Conservation (phyloP, 257 asterid genomes). For the Capsicum chinense region DNA sequence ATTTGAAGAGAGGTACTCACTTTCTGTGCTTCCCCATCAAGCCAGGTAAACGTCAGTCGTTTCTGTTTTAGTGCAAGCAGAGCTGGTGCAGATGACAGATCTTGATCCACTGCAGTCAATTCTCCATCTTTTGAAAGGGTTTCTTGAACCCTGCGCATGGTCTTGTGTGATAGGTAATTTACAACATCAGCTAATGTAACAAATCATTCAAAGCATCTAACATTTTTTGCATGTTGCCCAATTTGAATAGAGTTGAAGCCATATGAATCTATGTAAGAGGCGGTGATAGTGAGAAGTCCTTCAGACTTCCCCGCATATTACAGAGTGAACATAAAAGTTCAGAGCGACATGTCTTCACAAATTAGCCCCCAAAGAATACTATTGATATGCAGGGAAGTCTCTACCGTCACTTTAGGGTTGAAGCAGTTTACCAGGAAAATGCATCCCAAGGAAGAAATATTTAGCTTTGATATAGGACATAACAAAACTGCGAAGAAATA, state of each 20-base stretch:
- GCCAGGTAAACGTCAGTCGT: conserved; percentile 90
- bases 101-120: conserved; percentile 52
- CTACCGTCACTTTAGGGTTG: background rate
- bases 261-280: conserved; percentile 4
- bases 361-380: no score
- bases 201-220: conserved; percentile 14
- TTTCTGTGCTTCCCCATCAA: conserved; percentile 92
- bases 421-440: background rate
- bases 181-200: conserved; percentile 38
- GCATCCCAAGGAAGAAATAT: background rate
- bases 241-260: background rate
- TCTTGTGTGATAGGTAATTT: conserved; percentile 60
- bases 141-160: conserved; percentile 87
- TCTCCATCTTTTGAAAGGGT: conserved; percentile 57
- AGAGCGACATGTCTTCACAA: no score
- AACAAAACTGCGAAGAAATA: background rate
- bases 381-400: background rate
- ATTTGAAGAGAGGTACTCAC: conserved; percentile 48
- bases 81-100: conserved; percentile 55
- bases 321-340: no score
- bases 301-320: background rate
- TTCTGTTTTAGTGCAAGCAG: conserved; percentile 66
- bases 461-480: background rate
- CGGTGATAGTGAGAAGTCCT: conserved; percentile 12
- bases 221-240: conserved; percentile 24